Conservation (phyloP, 768 basidiomycete genomes). For the Trametes cingulata region DNA sequence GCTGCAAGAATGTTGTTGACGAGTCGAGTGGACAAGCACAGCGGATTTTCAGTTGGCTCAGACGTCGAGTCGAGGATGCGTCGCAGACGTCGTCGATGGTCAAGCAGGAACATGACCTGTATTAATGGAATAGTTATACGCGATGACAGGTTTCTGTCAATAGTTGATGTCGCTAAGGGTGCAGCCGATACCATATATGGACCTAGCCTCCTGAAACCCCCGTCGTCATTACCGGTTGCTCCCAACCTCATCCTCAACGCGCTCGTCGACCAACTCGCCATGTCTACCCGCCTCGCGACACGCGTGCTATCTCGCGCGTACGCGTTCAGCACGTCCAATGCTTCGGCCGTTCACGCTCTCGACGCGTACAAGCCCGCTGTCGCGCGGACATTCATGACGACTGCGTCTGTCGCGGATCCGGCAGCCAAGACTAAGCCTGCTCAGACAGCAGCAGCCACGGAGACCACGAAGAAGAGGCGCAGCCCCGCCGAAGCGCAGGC, state of each 20-base stretch:
- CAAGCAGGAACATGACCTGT: too few species aligned
- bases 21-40: neutral
- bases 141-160: too few species aligned
- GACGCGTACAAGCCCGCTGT: slow-evolving; percentile 1
- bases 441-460: neutral
- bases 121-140: too few species aligned
- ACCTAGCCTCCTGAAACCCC: neutral
- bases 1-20: neutral
- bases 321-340: neutral
- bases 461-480: neutral
- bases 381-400: slow-evolving; percentile 19
- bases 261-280: neutral
- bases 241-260: neutral
- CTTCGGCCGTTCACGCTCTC: neutral
- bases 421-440: neutral
- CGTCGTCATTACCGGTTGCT: neutral
- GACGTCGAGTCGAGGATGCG: neutral
- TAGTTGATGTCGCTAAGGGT: neutral
- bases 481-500: neutral
- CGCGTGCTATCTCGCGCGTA: slow-evolving; percentile 18
- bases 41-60: too few species aligned
- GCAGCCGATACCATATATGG: neutral
- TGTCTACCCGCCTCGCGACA: slow-evolving; percentile 15
- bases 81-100: neutral
- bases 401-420: slow-evolving; percentile 4